Base-by-base conservation (phyloP, 257 asterid species). In the Plantago elongata region DNA sequence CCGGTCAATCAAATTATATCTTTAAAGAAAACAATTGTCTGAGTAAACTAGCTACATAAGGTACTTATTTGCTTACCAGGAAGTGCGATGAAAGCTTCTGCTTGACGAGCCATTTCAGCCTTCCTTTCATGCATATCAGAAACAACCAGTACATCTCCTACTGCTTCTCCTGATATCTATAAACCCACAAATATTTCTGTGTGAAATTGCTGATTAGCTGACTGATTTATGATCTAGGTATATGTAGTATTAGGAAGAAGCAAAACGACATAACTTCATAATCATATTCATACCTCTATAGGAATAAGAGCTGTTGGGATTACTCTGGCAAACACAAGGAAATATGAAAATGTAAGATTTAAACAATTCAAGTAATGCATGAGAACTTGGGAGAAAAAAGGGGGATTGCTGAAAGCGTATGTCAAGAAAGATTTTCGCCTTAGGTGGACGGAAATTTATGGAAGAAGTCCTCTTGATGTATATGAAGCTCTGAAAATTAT, bases 91-190 rank as follows among this genome's bases (percentile, higher is more conserved):
- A 84, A 79, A 34, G 86, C 86, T 8, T 84, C 83, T 4, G 88
- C 83, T 40, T 74, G 63, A 60, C 75, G 55, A 49, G 92, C 92
- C 92, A 84, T 84, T 54, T 81, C 83, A 17, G 92, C 92, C 77
- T 84, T 84, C 59, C 92, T 66, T 77, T 79, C 78, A 68, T 84
- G 92, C 92, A 84, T 84, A 68, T 84, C 83, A 50, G 86, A 65
- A 14, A 84, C 88, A 46, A 79, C 65, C 71, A 71, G 37, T 69
- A 79, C 86, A 43, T 79, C 86, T 63, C 93, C 89, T 1, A 82
- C 83, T 50, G 93, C 74, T 45, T 67, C 62, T 1, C 89, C 89
- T 29, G 92, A 78, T 73, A 81, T 81, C 92, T 84, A 74, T 60
- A 64, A 64, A 14, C 27, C 37, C 49, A 54, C 62, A 47, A 13